Evolutionary conservation across 1,139 yeast genomes (phyloP).

Genomic region (Geotrichum macrosporum): DNA sequence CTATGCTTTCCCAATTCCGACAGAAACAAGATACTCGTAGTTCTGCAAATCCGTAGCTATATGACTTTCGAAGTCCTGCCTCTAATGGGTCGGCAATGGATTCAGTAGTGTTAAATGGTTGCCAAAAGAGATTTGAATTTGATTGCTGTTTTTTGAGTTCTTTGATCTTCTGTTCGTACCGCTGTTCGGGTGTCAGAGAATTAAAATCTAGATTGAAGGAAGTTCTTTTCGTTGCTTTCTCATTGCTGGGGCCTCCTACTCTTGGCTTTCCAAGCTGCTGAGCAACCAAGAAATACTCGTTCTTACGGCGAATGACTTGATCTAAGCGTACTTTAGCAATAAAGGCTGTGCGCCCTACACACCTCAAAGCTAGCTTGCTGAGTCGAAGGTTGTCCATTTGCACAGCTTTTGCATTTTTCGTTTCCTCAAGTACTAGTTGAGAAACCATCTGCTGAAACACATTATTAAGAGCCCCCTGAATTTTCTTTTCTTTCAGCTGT

Average conservation of each 20-base stretch:
- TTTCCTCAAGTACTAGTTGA: slow-evolving; percentile 24
- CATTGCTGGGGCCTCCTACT: slow-evolving; percentile 30
- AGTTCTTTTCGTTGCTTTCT: slow-evolving; percentile 28
- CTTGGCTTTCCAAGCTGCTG: slow-evolving; percentile 29
- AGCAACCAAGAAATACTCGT: slow-evolving; percentile 28
- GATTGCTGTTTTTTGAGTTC: slow-evolving; percentile 5
- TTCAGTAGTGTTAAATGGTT: slow-evolving; percentile 26
- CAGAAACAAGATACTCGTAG: slow-evolving; percentile 23
- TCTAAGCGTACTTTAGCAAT: slow-evolving; percentile 26
- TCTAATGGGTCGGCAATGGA: slow-evolving; percentile 21
- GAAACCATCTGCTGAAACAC: slow-evolving; percentile 13
- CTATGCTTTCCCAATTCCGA: slow-evolving; percentile 33
- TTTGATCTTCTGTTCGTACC: slow-evolving; percentile 10
- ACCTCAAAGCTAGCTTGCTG: slow-evolving; percentile 12
- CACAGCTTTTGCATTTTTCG: slow-evolving; percentile 25
- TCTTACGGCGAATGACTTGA: slow-evolving; percentile 24
- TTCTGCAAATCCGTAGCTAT: slow-evolving; percentile 3
- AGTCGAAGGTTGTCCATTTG: slow-evolving; percentile 24
- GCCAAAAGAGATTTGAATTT: slow-evolving; percentile 26
- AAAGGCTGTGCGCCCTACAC: slow-evolving; percentile 24
- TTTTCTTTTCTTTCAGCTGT: slow-evolving; percentile 14
- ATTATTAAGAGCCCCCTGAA: background rate
- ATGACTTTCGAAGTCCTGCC: slow-evolving; percentile 9
- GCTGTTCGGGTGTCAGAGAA: slow-evolving; percentile 1
- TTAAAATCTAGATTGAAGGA: background rate